Conservation (phyloP, 768 basidiomycete genomes). For the Tricholoma terreum region DNA sequence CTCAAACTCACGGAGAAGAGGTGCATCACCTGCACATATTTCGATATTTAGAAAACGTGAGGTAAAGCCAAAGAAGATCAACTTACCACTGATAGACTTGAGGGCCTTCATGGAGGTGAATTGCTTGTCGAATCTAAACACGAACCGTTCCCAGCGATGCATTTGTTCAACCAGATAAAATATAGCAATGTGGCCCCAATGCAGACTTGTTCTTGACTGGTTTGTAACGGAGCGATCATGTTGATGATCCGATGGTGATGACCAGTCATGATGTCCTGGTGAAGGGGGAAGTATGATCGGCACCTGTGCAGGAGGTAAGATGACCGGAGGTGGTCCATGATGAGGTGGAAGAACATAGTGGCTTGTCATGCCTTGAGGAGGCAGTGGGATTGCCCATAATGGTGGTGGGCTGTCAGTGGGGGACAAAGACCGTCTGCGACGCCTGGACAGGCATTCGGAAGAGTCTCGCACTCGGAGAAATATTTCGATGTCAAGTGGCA, state of each 20-base stretch:
- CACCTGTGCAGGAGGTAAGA: constrained; percentile 35
- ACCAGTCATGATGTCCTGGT: constrained; percentile 41
- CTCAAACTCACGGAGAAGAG: constrained; percentile 72
- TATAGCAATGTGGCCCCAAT: constrained; percentile 81
- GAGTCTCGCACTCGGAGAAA: constrained; percentile 52
- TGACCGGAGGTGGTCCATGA: constrained; percentile 22
- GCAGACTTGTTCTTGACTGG: constrained; percentile 47
- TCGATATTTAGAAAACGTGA: constrained; percentile 2
- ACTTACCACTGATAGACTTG: constrained; percentile 66
- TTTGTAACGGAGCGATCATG: constrained; percentile 21
- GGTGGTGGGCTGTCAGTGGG: constrained; percentile 28
- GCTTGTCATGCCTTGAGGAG: constrained; percentile 25
- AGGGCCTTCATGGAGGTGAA: constrained; percentile 73
- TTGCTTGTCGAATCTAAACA: constrained; percentile 76
- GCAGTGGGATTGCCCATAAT: constrained; percentile 30
- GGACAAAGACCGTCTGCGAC: constrained; percentile 30
- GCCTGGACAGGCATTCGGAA: constrained; percentile 16
- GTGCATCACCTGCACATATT: constrained; percentile 56
- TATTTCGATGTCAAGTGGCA: constrained; percentile 80
- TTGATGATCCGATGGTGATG: constrained; percentile 25
- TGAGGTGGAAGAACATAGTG: constrained; percentile 38
- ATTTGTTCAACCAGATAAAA: constrained; percentile 79
- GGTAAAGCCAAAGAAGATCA: constrained; percentile 1
- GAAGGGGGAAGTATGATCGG: constrained; percentile 49
- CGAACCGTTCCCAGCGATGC: constrained; percentile 78